These are phyloP conservation scores for Pichia nakasei DNA, from an alignment of 805 yeast species.

Conservation along the genomic window DNA sequence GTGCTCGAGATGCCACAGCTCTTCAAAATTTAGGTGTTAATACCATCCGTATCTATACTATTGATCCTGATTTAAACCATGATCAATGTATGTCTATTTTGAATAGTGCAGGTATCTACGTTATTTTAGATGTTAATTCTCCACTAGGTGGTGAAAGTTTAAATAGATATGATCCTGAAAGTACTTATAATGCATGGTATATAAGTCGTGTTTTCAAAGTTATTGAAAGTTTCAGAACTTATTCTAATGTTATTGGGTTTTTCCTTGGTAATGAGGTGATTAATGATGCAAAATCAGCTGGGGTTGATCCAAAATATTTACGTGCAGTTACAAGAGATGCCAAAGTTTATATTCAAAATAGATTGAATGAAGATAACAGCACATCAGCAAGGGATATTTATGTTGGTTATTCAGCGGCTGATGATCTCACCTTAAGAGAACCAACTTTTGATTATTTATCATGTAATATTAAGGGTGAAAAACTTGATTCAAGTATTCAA, in stretches of 20 bases:
- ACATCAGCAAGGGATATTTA: constrained; percentile 73
- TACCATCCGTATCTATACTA: constrained; percentile 74
- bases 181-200: constrained; percentile 63
- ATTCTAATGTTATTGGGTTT: constrained; percentile 81
- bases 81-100: constrained; percentile 87
- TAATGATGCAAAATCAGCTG: constrained; percentile 61
- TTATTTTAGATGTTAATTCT: constrained; percentile 75
- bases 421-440: constrained; percentile 56
- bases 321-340: constrained; percentile 91
- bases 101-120: constrained; percentile 86
- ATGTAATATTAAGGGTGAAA: constrained; percentile 59
- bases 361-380: constrained; percentile 15
- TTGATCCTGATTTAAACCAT: constrained; percentile 78
- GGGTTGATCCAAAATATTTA: constrained; percentile 63
- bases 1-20: constrained; percentile 73
- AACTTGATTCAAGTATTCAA: constrained; percentile 65
- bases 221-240: constrained; percentile 74
- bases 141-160: constrained; percentile 61
- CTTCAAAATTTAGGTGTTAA: constrained; percentile 73
- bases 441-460: constrained; percentile 75
- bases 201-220: constrained; percentile 75
- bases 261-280: constrained; percentile 89
- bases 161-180: constrained; percentile 59
- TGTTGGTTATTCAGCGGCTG: constrained; percentile 96
- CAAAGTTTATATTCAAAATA: constrained; percentile 59